A percentile compares a stretch with the other conserved stretches of the same genome.
These are phyloP conservation scores for Globisporangium echinulatum DNA, from an alignment of 352 stramenopile genomes.

Conservation along the genomic window DNA sequence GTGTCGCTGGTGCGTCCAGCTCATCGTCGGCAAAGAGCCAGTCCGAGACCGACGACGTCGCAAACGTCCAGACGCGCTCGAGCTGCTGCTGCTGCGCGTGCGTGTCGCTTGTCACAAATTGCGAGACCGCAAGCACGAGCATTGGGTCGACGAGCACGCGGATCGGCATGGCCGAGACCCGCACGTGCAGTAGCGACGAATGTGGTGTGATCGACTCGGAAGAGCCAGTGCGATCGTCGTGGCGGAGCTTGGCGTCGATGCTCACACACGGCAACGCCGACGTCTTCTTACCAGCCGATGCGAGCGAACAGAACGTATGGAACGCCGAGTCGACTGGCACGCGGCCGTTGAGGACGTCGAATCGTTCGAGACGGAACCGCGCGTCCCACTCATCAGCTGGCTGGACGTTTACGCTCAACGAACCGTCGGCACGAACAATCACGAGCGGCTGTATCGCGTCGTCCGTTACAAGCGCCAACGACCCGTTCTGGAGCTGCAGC, in stretches of 20 bases:
- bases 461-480: constrained; percentile 36
- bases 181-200: constrained; percentile 24
- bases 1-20: constrained; percentile 17
- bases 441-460: constrained; percentile 36
- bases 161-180: constrained; percentile 52
- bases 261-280: constrained; percentile 33
- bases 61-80: constrained; percentile 74
- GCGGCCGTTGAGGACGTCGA: constrained; percentile 57
- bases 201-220: too few relatives aligned
- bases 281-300: constrained; percentile 15
- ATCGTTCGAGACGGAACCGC: constrained; percentile 52
- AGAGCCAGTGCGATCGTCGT: constrained; percentile 2
- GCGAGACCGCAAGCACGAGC: constrained; percentile 60
- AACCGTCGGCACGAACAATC: constrained; percentile 38
- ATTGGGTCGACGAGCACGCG: constrained; percentile 64
- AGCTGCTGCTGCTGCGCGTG: constrained; percentile 62
- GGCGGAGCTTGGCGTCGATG: constrained; percentile 29
- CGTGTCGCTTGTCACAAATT: constrained; percentile 66
- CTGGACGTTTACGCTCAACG: constrained; percentile 49
- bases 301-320: constrained; percentile 56
- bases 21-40: constrained; percentile 73
- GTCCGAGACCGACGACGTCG: constrained; percentile 72
- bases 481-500: constrained; percentile 50
- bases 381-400: constrained; percentile 65
- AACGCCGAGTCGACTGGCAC: constrained; percentile 33